Evolutionary conservation across 768 basidiomycete genomes (phyloP), one percentile per base, ranked within the genome.

Genomic region (Phylloporus sp.): DNA sequence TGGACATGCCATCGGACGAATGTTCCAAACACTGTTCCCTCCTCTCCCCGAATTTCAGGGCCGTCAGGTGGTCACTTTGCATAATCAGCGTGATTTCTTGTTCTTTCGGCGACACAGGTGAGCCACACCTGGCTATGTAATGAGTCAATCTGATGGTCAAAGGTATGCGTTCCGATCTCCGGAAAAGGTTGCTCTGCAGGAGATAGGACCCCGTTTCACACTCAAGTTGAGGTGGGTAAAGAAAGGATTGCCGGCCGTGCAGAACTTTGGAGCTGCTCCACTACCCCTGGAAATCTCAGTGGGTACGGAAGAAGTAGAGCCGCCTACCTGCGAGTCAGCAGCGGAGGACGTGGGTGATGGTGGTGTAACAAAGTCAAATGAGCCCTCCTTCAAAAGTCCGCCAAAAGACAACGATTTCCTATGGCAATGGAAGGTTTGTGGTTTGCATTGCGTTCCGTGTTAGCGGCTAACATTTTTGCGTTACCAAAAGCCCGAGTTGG

Each of bases 191-290:
- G 82, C 88, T 7, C 71, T 99, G 27, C 97, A 99, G 66, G 97
- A 99, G 70, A 99, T 99, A 56, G 97, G 97, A 2, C 97, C 97
- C 7, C 84, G 95, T 28, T 97, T 99, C 65, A 98, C 97, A 0
- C 77, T 98, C 11, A 98, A 98, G 71, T 75, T 99, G 50, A 78
- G 86, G 34, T 97, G 86, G 77, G 70, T 99, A 51, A 85, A 87
- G 65, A 93, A 88, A 60, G 94, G 92, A 10, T 74, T 95, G 20
- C 95, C 94, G 1, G 85, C 88, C 5, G 91, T 94, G 24, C 78
- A 78, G 56, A 77, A 80, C 58, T 76, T 84, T 62, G 84, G 86
- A 24, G 81, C 86, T 55, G 74, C 76, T n/a, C 75, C 82, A 1
- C 73, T 77, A 56, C 72, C 80, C 22, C 62, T 88, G 44, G 71